Conservation (phyloP, 768 basidiomycete genomes). For the Lactarius hatsudake region DNA sequence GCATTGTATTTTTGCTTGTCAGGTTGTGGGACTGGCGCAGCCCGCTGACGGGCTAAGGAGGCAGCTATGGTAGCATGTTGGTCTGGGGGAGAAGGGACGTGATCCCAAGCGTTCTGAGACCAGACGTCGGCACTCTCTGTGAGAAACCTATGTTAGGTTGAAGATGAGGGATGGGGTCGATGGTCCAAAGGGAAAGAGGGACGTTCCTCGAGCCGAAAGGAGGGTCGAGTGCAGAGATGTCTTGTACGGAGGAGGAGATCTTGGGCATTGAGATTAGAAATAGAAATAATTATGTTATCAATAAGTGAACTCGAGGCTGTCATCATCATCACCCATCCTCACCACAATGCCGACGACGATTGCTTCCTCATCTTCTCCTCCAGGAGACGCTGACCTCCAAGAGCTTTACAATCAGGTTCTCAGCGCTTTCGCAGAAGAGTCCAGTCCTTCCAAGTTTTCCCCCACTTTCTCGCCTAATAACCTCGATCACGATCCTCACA, state of each 20-base stretch:
- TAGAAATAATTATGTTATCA: neutral
- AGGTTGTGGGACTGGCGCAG: conserved; percentile 68
- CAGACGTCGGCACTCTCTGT: conserved; percentile 71
- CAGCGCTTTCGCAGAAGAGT: conserved; percentile 59
- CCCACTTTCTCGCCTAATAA: conserved; percentile 13
- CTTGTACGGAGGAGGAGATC: conserved; percentile 63
- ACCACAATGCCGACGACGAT: conserved; percentile 23
- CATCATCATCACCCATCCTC: neutral
- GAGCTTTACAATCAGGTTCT: conserved; percentile 74
- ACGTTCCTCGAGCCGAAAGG: conserved; percentile 69
- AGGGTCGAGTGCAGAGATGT: conserved; percentile 52
- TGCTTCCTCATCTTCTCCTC: conserved; percentile 28
- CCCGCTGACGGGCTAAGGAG: conserved; percentile 67
- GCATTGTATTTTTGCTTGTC: conserved; percentile 71
- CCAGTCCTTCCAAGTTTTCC: conserved; percentile 33
- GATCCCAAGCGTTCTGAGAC: conserved; percentile 90
- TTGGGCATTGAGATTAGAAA: conserved; percentile 28
- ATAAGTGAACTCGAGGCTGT: neutral
- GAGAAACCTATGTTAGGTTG: conserved; percentile 51
- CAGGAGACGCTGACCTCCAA: conserved; percentile 70
- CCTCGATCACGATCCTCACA: conserved; percentile 25
- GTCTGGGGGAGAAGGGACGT: conserved; percentile 79
- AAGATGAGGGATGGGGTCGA: conserved; percentile 4
- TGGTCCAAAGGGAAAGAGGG: conserved; percentile 18
- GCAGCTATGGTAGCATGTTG: conserved; percentile 70